These are phyloP conservation scores for Tephrocybe sp. DNA, from an alignment of 768 basidiomycete genomes.

Conservation along the genomic window DNA sequence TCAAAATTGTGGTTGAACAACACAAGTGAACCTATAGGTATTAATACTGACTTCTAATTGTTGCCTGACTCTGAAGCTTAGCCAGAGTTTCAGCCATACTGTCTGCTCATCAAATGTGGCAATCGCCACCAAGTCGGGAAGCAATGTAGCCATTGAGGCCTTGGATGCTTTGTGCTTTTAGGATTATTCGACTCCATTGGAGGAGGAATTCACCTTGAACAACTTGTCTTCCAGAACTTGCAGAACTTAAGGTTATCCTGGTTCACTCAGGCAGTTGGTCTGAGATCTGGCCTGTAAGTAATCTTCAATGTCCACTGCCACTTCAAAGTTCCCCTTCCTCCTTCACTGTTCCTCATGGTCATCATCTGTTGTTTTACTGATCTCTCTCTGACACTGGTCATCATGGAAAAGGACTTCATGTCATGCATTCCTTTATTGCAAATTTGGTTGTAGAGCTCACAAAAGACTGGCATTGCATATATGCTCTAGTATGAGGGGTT, in stretches of 20 bases:
- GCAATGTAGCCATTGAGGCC: constrained; percentile 54
- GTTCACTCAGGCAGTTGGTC: constrained; percentile 59
- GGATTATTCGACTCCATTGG: constrained; percentile 56
- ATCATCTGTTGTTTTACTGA: constrained; percentile 22
- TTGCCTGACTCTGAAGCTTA: too few species aligned
- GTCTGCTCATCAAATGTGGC: constrained; percentile 62
- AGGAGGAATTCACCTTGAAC: constrained; percentile 58
- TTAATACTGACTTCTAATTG: too few species aligned
- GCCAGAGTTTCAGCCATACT: too few species aligned
- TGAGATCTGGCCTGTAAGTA: constrained; percentile 57
- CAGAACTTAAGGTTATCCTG: constrained; percentile 52
- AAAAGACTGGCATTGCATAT: too few species aligned
- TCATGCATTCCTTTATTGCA: too few species aligned
- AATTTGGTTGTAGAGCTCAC: too few species aligned
- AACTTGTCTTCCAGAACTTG: constrained; percentile 59
- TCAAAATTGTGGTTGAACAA: too few species aligned
- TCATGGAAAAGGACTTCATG: constrained; percentile 21
- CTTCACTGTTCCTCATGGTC: constrained; percentile 39
- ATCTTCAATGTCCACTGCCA: constrained; percentile 56
- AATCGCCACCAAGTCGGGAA: constrained; percentile 44
- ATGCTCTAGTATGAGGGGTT: too few species aligned
- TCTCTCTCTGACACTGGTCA: constrained; percentile 12
- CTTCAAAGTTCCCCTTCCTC: constrained; percentile 57
- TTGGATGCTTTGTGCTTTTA: constrained; percentile 40
- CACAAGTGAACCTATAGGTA: too few species aligned